phyloP scores from a whole-genome alignment of 2,329 filamentous ascomycete species.

The Hypoxylon sp. region DNA sequence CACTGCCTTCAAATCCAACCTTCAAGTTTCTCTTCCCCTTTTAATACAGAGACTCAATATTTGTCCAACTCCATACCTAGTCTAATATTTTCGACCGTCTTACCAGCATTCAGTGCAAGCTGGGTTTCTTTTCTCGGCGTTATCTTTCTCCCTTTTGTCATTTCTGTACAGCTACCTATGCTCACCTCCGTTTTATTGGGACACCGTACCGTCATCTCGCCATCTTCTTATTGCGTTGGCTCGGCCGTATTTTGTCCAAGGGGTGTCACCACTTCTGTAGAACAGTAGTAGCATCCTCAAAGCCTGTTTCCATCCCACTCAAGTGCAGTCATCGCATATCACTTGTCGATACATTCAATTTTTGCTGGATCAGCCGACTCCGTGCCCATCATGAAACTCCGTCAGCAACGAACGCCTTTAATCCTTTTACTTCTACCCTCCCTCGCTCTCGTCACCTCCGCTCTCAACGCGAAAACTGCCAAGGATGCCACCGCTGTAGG shows the following conservation, averaged over 20 bases:
- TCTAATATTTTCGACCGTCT: constrained; percentile 20
- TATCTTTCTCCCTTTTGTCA: constrained; percentile 17
- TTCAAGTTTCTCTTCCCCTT: constrained; percentile 34
- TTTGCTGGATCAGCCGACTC: background rate
- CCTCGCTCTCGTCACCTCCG: constrained; percentile 47
- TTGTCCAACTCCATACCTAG: constrained; percentile 17
- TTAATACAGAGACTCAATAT: constrained; percentile 26
- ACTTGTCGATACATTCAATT: constrained; percentile 3
- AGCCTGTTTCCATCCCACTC: constrained; percentile 11
- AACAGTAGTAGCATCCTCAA: constrained; percentile 10
- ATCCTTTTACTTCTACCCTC: constrained; percentile 52
- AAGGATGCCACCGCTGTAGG: constrained; percentile 37
- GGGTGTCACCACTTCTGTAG: constrained; percentile 6
- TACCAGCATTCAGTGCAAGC: constrained; percentile 9
- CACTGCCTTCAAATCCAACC: constrained; percentile 24
- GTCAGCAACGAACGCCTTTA: constrained; percentile 49
- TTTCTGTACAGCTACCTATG: constrained; percentile 15
- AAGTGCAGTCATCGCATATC: background rate
- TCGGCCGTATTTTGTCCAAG: constrained; percentile 12
- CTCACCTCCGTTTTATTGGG: constrained; percentile 5
- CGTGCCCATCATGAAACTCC: constrained; percentile 50
- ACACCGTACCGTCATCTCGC: constrained; percentile 12
- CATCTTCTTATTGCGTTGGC: constrained; percentile 9
- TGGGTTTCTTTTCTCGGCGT: constrained; percentile 23
- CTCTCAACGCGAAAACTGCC: constrained; percentile 39